Percentiles rank a stretch among this genome's conserved stretches.
phyloP scores from a whole-genome alignment of 176 grass and related monocot species.

The Phyllostachys edulis region DNA sequence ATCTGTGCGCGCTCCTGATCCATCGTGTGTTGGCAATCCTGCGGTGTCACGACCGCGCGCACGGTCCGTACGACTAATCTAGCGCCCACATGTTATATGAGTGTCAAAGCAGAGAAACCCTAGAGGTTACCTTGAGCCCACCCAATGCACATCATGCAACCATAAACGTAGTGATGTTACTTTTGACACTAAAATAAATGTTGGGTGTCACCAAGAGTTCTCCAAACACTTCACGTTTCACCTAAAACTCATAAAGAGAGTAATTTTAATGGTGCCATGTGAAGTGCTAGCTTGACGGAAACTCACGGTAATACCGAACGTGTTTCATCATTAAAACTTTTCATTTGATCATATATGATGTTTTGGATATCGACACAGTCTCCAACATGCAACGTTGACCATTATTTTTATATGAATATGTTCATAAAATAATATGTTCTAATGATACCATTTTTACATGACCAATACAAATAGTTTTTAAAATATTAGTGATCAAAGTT shows the following conservation, averaged over 20 bases:
- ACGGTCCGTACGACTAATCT: too few species aligned
- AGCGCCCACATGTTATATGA: neutral
- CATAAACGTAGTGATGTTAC: neutral
- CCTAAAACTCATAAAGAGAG: neutral
- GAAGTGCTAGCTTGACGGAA: slow-evolving; percentile 46
- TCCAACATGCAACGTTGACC: too few species aligned
- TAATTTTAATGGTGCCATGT: neutral
- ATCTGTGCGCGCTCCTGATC: too few species aligned
- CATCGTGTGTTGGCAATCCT: too few species aligned
- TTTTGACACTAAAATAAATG: neutral
- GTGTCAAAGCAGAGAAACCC: neutral
- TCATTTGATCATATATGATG: neutral
- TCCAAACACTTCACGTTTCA: slow-evolving; percentile 46
- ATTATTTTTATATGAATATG: too few species aligned
- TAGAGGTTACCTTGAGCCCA: neutral
- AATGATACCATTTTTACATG: too few species aligned
- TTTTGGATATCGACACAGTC: too few species aligned
- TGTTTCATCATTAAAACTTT: neutral
- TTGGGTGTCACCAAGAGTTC: slow-evolving; percentile 28
- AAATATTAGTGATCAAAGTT: too few species aligned
- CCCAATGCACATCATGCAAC: neutral
- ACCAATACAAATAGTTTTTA: too few species aligned
- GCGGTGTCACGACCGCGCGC: too few species aligned
- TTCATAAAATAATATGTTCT: too few species aligned
- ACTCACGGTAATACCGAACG: slow-evolving; percentile 21